Evolutionary conservation across 495 filamentous ascomycete species (phyloP), one percentile per base, ranked within the genome.

Genomic region (Neurospora pannonica): DNA sequence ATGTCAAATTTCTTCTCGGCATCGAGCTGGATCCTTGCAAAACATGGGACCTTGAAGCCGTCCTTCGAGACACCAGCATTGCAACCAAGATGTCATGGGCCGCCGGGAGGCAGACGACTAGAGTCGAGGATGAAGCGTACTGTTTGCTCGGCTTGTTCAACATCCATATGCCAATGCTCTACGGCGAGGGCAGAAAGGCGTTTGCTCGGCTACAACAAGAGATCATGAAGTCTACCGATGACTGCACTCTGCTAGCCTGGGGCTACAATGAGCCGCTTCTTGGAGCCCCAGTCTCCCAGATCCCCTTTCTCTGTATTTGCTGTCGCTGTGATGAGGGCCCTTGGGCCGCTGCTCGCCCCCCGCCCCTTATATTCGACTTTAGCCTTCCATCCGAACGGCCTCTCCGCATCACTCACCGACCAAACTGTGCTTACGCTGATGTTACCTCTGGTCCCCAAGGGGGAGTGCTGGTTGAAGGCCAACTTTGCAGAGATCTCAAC

Each of bases 11-110:
- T 31, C 24, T 60, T 31, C 24, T 3, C 4, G 24, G 40, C 7
- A 60, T 83, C 1, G 82, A 80, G 39, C 17, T 21, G 1, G 42
- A 42, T 5, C 34, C 81, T 2, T 60, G 5, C n/a, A 2, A 70
- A 0, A n/a, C 81, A 8, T 73, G 75, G 0, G n/a, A 48, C 0
- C 77, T 78, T 2, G 39, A 34, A 2, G 21, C n/a, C 7, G 39
- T 46, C 4, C 46, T 74, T 5, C 62, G 71, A 2, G 36, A 62
- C 5, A 48, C 74, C 19, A 77, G 75, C 37, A 70, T 83, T 43
- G 82, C 83, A 0, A 74, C 82, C 17, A 73, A 79, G 0, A 84
- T 85, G 83, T 83, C 80, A 0, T 84, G 83, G 83, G 81, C 78
- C 2, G 78, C 83, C 0, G 62, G 75, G 0, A 75, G 83, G 0